Evolutionary conservation across 352 stramenopile genomes (phyloP).

Genomic region (Globisporangium yorkense): DNA sequence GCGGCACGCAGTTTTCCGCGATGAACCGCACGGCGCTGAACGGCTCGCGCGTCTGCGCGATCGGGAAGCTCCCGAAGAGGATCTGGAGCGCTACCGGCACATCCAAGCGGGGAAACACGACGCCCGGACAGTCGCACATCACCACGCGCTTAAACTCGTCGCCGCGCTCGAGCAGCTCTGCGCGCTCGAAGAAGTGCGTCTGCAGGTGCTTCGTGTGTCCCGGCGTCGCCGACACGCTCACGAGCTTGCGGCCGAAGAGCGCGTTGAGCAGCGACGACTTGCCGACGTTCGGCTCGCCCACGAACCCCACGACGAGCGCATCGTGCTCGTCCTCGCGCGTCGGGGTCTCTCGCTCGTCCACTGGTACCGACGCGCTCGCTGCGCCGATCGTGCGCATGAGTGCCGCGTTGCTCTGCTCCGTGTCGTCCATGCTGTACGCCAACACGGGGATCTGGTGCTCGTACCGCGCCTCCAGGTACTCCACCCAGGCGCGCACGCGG

Average conservation of each 20-base stretch:
- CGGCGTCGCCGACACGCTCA: constrained; percentile 72
- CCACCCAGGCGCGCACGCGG: constrained; percentile 91
- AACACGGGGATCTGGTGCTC: constrained; percentile 85
- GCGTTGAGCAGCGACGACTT: constrained; percentile 95
- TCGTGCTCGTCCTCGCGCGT: constrained; percentile 38
- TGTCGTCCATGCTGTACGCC: constrained; percentile 59
- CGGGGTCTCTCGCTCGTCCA: constrained; percentile 90
- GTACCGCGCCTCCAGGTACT: constrained; percentile 78
- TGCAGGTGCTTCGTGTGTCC: constrained; percentile 83
- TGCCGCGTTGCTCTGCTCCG: constrained; percentile 38
- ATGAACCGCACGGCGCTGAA: constrained; percentile 84
- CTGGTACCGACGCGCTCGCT: constrained; percentile 18
- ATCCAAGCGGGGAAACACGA: constrained; percentile 74
- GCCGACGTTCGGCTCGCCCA: constrained; percentile 97
- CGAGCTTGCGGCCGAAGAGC: constrained; percentile 70
- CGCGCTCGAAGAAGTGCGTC: constrained; percentile 66
- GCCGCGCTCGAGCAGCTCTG: constrained; percentile 38
- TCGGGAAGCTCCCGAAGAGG: constrained; percentile 78
- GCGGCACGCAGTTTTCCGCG: constrained; percentile 71
- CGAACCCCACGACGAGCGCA: constrained; percentile 91
- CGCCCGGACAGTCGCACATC: constrained; percentile 73
- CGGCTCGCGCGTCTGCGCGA: constrained; percentile 80
- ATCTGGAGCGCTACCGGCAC: constrained; percentile 70
- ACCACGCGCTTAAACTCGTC: constrained; percentile 37
- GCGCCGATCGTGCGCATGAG: constrained; percentile 40